Evolutionary conservation across 75 land plant species (phyloP), one percentile per base, ranked within the genome.

Genomic region (Pseudotsuga menziesii): DNA sequence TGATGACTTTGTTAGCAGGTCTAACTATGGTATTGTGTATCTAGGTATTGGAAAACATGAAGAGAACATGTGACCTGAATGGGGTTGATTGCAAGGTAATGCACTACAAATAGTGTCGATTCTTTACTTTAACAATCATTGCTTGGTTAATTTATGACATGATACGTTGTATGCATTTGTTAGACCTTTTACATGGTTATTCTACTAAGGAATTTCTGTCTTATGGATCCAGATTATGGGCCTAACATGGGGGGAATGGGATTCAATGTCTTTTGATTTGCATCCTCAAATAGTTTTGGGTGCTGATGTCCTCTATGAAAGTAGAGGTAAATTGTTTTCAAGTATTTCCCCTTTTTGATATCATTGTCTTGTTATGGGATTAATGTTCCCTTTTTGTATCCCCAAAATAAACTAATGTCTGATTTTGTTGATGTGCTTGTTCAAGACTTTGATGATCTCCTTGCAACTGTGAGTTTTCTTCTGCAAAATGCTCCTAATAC

Each of bases 181-280:
- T 3, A 32, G 2, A 20, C 56, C 12, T 19, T 7, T 25, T 0
- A 6, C 48, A 17, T 73, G 44, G 22, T 41, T 66, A 32, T 20
- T 32, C 44, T 70, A 26, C 56, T 8, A 20, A 61, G 27, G 36
- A 19, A 15, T 59, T 25, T 1, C 16, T 36, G 59, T 22, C 36
- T 75, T 48, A 63, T 36, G 67, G 36, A 70, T 86, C 61, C 73
- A 94, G 97, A 82, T 92, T 58, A 58, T 87, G 64, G 98, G 91
- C 55, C 80, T 97, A 52, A 94, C 91, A 9, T 97, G 99, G 99
- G 99, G 95, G 11, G 81, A 87, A 48, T 97, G 99, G 99, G 93
- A 97, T 77, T 80, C 22, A 16, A 81, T 81, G 22, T 29, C 87
- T 11, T 89, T 94, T 70, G 36, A 72, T 75, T 80, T 90, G 80